Evolutionary conservation across 805 yeast genomes (phyloP).

Genomic region (Kuraishia hungarica): DNA sequence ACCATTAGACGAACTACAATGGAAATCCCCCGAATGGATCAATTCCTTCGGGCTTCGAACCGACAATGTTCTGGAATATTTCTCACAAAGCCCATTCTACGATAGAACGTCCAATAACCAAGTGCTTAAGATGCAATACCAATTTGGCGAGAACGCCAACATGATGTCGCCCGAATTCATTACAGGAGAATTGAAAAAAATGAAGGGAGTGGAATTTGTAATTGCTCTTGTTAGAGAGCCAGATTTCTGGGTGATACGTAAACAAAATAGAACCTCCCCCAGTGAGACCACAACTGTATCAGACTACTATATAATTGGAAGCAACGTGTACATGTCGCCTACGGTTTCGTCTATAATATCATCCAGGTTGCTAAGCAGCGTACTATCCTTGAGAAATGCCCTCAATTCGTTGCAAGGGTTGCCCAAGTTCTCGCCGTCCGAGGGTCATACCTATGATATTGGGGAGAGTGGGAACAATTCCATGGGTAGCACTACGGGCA

Average conservation of each 20-base stretch:
- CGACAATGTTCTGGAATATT: conserved; percentile 87
- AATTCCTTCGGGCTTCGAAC: conserved; percentile 81
- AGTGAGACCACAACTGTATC: conserved; percentile 46
- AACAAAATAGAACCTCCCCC: conserved; percentile 59
- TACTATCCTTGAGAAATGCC: conserved; percentile 34
- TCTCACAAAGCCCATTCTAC: conserved; percentile 89
- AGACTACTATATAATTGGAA: conserved; percentile 85
- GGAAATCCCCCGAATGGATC: conserved; percentile 98
- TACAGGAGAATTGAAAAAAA: conserved; percentile 50
- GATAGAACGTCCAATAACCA: conserved; percentile 93
- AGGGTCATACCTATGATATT: conserved; percentile 42
- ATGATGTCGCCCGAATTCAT: conserved; percentile 20
- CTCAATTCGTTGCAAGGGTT: conserved; percentile 35
- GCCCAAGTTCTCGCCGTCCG: conserved; percentile 50
- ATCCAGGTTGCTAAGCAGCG: conserved; percentile 54
- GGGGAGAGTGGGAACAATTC: background rate
- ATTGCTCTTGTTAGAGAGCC: conserved; percentile 75
- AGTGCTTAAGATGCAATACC: conserved; percentile 90
- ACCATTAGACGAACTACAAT: conserved; percentile 80
- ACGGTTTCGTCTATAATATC: conserved; percentile 61
- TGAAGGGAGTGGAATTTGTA: conserved; percentile 83
- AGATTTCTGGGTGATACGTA: conserved; percentile 84
- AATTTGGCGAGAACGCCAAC: conserved; percentile 51
- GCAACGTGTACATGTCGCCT: conserved; percentile 90
- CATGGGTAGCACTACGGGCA: background rate